phyloP scores from a whole-genome alignment of 495 filamentous ascomycete genomes.

The Xylaria intraflava region DNA sequence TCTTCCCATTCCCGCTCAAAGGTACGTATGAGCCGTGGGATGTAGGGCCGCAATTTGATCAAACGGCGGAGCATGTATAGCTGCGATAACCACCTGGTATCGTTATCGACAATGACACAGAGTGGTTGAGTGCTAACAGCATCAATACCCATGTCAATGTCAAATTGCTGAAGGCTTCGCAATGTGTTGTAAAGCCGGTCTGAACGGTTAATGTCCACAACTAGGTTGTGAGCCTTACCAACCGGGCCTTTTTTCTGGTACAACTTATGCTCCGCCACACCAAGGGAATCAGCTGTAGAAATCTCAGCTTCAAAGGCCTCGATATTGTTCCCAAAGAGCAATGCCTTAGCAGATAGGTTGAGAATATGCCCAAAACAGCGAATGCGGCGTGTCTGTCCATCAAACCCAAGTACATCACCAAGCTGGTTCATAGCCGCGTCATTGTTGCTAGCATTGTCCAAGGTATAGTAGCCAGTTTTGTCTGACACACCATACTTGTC shows the following conservation, averaged over 20 bases:
- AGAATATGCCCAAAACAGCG: background rate
- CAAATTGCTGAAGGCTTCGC: no score
- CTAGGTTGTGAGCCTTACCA: background rate
- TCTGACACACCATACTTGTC: background rate
- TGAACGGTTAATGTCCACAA: background rate
- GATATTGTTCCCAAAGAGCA: background rate
- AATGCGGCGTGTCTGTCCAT: background rate
- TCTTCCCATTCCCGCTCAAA: no score
- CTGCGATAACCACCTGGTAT: background rate
- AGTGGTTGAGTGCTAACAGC: no score
- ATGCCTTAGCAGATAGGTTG: background rate
- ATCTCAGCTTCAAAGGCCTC: background rate
- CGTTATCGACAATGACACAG: background rate
- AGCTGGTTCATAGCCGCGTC: background rate
- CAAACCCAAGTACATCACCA: background rate
- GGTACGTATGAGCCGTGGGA: background rate
- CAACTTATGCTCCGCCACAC: background rate
- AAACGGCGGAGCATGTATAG: background rate
- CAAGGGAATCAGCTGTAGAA: background rate
- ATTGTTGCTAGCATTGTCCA: background rate
- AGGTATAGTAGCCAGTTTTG: background rate
- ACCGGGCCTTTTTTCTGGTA: background rate
- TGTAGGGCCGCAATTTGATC: background rate
- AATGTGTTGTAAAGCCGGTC: no score
- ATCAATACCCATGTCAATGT: no score